Evolutionary conservation across 2,329 filamentous ascomycete species (phyloP).

Genomic region (Botrytis fragariae): DNA sequence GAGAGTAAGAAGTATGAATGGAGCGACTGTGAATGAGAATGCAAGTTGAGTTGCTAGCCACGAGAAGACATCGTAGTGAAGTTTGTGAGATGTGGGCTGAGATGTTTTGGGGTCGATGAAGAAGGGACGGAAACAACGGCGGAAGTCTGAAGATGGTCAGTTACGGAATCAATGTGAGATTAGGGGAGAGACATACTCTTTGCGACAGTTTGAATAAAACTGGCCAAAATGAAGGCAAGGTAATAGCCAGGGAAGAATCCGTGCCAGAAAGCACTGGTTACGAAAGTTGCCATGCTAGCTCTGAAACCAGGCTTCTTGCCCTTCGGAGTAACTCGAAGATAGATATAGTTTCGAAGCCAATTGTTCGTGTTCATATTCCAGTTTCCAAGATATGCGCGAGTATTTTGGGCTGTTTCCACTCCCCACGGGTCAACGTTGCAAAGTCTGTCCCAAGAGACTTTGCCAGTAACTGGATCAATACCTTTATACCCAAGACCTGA

Average conservation of each 20-base stretch:
- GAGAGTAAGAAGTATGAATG: slow-evolving; percentile 81
- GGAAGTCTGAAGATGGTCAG: slow-evolving; percentile 62
- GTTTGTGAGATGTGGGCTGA: slow-evolving; percentile 67
- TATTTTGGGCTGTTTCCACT: slow-evolving; percentile 89
- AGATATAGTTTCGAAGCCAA: slow-evolving; percentile 95
- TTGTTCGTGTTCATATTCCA: slow-evolving; percentile 99
- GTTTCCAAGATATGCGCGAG: slow-evolving; percentile 81
- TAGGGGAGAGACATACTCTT: slow-evolving; percentile 86
- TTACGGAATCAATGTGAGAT: neutral
- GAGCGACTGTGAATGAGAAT: slow-evolving; percentile 78
- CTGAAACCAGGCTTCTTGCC: slow-evolving; percentile 96
- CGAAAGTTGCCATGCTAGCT: slow-evolving; percentile 89
- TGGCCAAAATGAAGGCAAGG: slow-evolving; percentile 81
- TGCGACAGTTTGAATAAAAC: slow-evolving; percentile 86
- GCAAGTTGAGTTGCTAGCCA: slow-evolving; percentile 75
- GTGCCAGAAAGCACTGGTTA: slow-evolving; percentile 95
- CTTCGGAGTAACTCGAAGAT: slow-evolving; percentile 88
- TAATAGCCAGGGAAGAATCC: slow-evolving; percentile 98
- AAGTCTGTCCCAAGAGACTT: slow-evolving; percentile 84
- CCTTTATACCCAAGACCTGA: slow-evolving; percentile 93
- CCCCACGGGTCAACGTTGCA: slow-evolving; percentile 84
- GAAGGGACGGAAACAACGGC: slow-evolving; percentile 85
- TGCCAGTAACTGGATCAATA: slow-evolving; percentile 78
- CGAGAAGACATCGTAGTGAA: slow-evolving; percentile 79
- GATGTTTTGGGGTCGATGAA: slow-evolving; percentile 79